Base-by-base conservation (phyloP, 2,329 filamentous ascomycete genomes). In the Colletotrichum orbiculare region DNA sequence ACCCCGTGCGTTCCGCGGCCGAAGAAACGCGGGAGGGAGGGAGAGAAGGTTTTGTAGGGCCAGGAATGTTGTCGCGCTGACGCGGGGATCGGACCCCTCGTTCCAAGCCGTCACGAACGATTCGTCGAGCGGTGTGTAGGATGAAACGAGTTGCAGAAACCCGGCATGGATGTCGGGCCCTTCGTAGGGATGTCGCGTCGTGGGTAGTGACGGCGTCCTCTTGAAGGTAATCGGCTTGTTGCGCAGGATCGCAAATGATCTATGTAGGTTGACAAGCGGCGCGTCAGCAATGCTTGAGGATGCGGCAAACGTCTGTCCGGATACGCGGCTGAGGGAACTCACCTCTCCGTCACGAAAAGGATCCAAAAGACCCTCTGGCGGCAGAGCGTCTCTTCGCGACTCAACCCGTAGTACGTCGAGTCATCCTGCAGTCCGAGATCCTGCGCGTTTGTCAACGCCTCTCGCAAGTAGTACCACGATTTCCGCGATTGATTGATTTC, bases 61-160 rank as follows among this genome's bases (percentile, higher is more conserved):
- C 13, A 77, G 68, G 43, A 78, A 79, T 0, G 76, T 78, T 8
- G 73, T 69, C 6, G 71, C 71, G 45, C 71, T 75, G 47, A 78
- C 72, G 17, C 71, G 61, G 48, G 78, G 74, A 46, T 78, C 76
- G 17, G 78, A 78, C 4, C 84, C 81, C 67, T 89, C 86, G 73
- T 90, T 90, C 88, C 88, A 90, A 0, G 88, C 79, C 10, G 84
- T 82, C 12, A 90, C 82, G 69, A 90, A 90, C 1, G 82, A 85
- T 68, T 89, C 85, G 71, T 90, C 87, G 42, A 90, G 85, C 2
- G 86, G 86, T 39, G 84, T 83, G 74, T 88, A 90, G 12, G 88
- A 83, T 54, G 85, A 82, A 48, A 89, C 84, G 10, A 90, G 79
- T 67, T 87, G 83, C 39, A 86, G 78, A 67, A 90, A 89, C 1